Base-by-base conservation (phyloP, 805 yeast species). In the Kodamaea nitidulidarum region DNA sequence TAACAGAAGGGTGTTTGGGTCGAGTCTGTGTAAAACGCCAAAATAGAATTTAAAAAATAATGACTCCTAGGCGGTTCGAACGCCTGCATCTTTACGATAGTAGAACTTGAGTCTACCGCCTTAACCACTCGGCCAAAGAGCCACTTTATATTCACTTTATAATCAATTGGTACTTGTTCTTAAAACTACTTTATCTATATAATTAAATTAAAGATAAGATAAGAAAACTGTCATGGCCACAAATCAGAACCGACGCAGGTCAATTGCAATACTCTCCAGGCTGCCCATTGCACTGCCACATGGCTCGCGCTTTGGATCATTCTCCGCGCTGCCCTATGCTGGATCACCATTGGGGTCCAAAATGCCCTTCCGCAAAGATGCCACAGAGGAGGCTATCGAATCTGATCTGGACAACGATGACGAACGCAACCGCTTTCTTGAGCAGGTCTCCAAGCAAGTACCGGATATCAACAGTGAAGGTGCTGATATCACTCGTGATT, bases 401-500 rank as follows among this genome's bases (percentile, higher is more conserved):
- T 39, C 49, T 11, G 45, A 30, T 5, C 38, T 32, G 34, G 46
- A 35, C 12, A 31, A 42, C n/a, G 47, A 43, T 11, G 51, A 52
- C 6, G 57, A 59, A 1, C 43, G 42, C 10, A 64, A 68, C 8
- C 51, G 49, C 7, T 43, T 67, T 12, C 27, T 66, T 15, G 55
- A 57, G 35, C 59, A 52, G 27, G 55, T 70, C 15, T 46, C 56
- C 14, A 66, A 60, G 34, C 73, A 70, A 51, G 48, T 71, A 16
- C 63, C 67, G 1, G 57, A 71, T 2, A 48, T 73, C 22, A 60
- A 60, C 26, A 43, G 60, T 4, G 76, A 71, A 26, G 76, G 78
- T 6, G 79, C 75, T 10, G 80, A 75, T 48, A 71, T 75, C 30
- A 72, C 76, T 3, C 56, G 78, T 48, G 78, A 73, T 40, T 47